Base-by-base conservation (phyloP, 495 filamentous ascomycete species). In the Tetracladium setigerum region DNA sequence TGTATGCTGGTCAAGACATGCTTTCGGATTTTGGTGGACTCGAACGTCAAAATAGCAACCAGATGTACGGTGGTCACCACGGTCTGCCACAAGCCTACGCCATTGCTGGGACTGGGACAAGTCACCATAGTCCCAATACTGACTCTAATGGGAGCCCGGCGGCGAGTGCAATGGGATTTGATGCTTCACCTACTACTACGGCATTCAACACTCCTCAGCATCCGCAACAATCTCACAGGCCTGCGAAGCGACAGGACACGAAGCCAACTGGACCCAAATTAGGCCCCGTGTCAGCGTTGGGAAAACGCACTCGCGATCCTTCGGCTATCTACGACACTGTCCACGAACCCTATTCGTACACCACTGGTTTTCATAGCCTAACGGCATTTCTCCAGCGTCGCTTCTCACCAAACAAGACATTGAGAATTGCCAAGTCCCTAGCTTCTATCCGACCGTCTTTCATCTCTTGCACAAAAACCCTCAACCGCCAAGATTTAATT, bases 381-480 rank as follows among this genome's bases (percentile, higher is more conserved):
- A 89, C 85, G 44, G 77, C 77, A n/a, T 81, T 87, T 52, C 73
- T 97, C 11, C 79, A 86, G 60, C 77, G 77, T 17, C 84, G 90
- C 9, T 95, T 95, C 60, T 69, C 78, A 2, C 56, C 70, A 11
- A 75, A 77, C 31, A 84, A 86, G 57, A 80, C 79, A 2, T 59
- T 87, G 38, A 81, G 82, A 36, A 91, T 96, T 50, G 89, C 87
- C 47, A 86, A 88, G 65, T 81, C 89, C 10, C 77, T 98, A 48
- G 84, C 88, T 8, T 84, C 82, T 35, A 94, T 95, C 53, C 85
- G 92, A 15, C 92, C 92, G 5, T 87, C 88, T 6, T 91, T 98
- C 65, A 90, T 97, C 53, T 79, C 87, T 4, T 92, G 84, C 46
- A 90, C 84, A 17, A 83, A 83, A 51, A 87, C 83, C 2, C 68